Base-by-base conservation (phyloP, 345 rosid genomes). In the Turnera subulata region DNA sequence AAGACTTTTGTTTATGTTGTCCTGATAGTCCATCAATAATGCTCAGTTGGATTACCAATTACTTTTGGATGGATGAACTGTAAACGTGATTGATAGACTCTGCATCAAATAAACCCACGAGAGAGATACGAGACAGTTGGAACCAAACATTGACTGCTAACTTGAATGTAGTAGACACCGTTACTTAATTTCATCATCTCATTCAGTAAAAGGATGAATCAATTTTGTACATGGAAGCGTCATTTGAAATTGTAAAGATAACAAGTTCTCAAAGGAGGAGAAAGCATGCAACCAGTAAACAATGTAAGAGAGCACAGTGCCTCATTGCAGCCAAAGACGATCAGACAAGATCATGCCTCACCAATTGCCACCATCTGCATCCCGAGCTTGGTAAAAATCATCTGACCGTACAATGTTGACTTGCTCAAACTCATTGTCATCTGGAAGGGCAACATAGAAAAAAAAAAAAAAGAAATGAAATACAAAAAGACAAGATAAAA, bases 381-480 rank as follows among this genome's bases (percentile, higher is more conserved):
- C 91, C 49, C 82, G 89, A 63, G 81, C 63, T 61, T 56, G 89
- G 70, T 73, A 84, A 71, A 84, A 88, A 67, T 81, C 82, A 29
- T 71, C 53, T 6, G 85, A 87, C 68, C 69, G 72, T 33, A 73
- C 72, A 45, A 81, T 83, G 76, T 83, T 66, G 67, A 85, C 75
- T 63, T 83, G 86, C 76, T 88, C 96, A 66, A 88, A 88, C 67
- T 81, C 78, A 29, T 72, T 72, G 74, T 80, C 84, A 68, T 85
- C 93, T 85, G 81, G 46, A 74, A 21, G 53, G 15, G 50, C n/a
- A 48, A 29, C 35, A 29, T 29, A 29, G 35, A 29, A 29, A 29
- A n/a, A 22, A 19, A 60, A 47, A 18, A 26, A 32, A 6, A 33
- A 4, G 1, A 10, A n/a, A 49, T 0, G 35, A 1, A 1, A 12